phyloP scores from a whole-genome alignment of 1,284 basidiomycete genomes.

The Cryptococcus sp. region DNA sequence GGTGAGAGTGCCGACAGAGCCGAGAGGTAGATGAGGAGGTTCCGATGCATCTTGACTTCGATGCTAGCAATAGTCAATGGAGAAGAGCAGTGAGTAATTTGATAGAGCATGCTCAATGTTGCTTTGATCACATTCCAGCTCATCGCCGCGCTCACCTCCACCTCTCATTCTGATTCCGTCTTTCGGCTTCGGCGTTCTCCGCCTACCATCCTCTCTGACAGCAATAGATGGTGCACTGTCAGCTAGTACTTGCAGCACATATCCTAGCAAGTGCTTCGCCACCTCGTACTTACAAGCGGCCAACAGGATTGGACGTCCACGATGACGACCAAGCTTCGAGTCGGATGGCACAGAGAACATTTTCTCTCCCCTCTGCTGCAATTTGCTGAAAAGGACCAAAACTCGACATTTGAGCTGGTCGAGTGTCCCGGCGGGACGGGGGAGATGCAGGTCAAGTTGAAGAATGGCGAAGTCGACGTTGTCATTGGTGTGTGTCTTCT shows the following conservation, averaged over 20 bases:
- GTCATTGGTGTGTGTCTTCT: constrained; percentile 65
- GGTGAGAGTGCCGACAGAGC: constrained; percentile 27
- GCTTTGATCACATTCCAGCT: neutral
- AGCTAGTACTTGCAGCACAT: too few relatives aligned
- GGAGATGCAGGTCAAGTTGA: constrained; percentile 78
- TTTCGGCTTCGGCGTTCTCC: neutral
- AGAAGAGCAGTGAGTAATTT: neutral
- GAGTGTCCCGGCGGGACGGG: constrained; percentile 93
- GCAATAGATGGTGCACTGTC: too few relatives aligned
- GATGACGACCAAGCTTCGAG: constrained; percentile 36
- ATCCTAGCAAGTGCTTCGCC: too few relatives aligned
- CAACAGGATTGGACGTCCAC: neutral
- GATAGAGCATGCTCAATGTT: neutral
- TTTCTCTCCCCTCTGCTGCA: constrained; percentile 85
- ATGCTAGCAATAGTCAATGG: neutral
- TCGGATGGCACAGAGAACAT: constrained; percentile 74
- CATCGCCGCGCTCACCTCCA: neutral
- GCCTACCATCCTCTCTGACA: too few relatives aligned
- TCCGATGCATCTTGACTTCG: constrained; percentile 14
- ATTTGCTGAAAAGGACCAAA: constrained; percentile 60
- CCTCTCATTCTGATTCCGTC: neutral
- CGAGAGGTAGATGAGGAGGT: constrained; percentile 36
- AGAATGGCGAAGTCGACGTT: constrained; percentile 82
- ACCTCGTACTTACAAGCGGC: too few relatives aligned
- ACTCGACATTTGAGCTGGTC: constrained; percentile 74